Percentiles rank a stretch among this genome's conserved stretches.
Evolutionary conservation across 2,329 filamentous ascomycete genomes (phyloP).

Genomic region (Simplicillium sp.): DNA sequence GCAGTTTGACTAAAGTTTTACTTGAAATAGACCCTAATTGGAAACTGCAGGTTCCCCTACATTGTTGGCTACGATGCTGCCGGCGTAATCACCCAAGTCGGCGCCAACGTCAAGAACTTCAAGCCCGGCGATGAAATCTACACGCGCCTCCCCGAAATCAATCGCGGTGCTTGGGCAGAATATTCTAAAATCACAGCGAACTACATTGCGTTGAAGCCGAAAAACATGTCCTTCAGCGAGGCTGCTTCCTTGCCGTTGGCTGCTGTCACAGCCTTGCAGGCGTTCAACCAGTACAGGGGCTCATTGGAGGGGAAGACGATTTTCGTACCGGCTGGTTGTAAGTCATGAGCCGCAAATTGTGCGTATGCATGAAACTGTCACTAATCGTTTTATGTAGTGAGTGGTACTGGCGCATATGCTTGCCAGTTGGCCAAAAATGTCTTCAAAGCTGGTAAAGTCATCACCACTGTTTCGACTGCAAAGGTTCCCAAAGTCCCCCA

Average conservation of each 20-base stretch:
- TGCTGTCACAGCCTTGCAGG: constrained; percentile 29
- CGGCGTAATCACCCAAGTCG: constrained; percentile 25
- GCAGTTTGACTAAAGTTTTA: background rate
- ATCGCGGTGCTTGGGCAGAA: constrained; percentile 24
- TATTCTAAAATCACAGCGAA: constrained; percentile 21
- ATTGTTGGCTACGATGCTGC: constrained; percentile 32
- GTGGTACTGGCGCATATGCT: constrained; percentile 14
- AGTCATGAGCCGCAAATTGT: constrained; percentile 7
- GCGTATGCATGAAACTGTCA: too few relatives aligned
- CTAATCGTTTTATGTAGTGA: constrained; percentile 5
- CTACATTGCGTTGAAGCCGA: constrained; percentile 27
- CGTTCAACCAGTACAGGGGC: constrained; percentile 24
- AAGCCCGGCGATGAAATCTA: constrained; percentile 18
- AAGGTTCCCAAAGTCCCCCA: constrained; percentile 27
- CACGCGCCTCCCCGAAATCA: constrained; percentile 11
- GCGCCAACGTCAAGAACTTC: constrained; percentile 19
- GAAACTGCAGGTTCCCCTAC: constrained; percentile 23
- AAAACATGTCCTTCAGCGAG: constrained; percentile 27
- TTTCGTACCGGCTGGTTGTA: constrained; percentile 15
- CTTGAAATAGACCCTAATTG: background rate
- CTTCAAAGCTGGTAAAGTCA: constrained; percentile 31
- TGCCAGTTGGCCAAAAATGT: constrained; percentile 34
- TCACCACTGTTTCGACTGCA: constrained; percentile 32
- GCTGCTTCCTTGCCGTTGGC: constrained; percentile 34
- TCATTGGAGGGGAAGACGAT: constrained; percentile 24